Evolutionary conservation across 179 eudicot species (phyloP).

Genomic region (Beta macrorhiza): DNA sequence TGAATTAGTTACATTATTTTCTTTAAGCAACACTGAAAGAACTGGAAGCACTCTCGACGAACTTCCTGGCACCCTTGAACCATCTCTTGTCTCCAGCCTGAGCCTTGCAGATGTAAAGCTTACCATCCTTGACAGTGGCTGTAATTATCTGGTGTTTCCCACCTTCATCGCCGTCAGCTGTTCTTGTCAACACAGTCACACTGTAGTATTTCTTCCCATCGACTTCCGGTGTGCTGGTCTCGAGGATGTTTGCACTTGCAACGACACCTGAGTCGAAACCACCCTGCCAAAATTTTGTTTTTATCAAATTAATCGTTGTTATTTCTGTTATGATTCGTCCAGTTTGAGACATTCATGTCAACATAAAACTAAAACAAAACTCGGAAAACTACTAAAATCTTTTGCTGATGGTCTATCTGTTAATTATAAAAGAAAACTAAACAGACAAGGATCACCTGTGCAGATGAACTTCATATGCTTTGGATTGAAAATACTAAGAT

Average conservation of each 20-base stretch:
- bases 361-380: too few species aligned
- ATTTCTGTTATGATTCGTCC: not conserved
- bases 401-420: too few species aligned
- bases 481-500: too few species aligned
- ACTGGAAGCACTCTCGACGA: constrained; percentile 68
- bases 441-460: too few species aligned
- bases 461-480: too few species aligned
- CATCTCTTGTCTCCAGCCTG: constrained; percentile 99
- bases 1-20: constrained; percentile 6
- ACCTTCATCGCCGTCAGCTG: constrained; percentile 97
- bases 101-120: constrained; percentile 97
- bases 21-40: constrained; percentile 87
- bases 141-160: constrained; percentile 89
- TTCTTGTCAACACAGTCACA: constrained; percentile 79
- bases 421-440: too few species aligned
- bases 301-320: not conserved
- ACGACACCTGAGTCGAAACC: constrained; percentile 77
- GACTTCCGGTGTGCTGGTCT: constrained; percentile 47
- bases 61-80: constrained; percentile 92
- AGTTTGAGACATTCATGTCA: too few species aligned
- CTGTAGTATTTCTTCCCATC: constrained; percentile 72
- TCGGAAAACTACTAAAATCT: too few species aligned
- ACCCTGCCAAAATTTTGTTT: constrained; percentile 48
- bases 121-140: constrained; percentile 81
- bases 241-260: constrained; percentile 84